Evolutionary conservation across 164 flowering plant species (phyloP).

Genomic region (grape (Vitis vinifera)): ASM3070453v1 NC_081810.1:16650501-16651000

Average conservation of each 20-base stretch:
- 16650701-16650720: conserved; percentile 76
- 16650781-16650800: conserved; percentile 61
- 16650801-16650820: conserved; percentile 70
- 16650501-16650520: no score
- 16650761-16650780: conserved; percentile 73
- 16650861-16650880: conserved; percentile 82
- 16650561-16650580: background rate
- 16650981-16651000: conserved; percentile 30
- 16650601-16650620: background rate
- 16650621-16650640: conserved; percentile 58
- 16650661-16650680: conserved; percentile 52
- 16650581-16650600: background rate
- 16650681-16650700: conserved; percentile 70
- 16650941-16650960: conserved; percentile 63
- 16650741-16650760: conserved; percentile 68
- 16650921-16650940: conserved; percentile 51
- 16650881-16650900: conserved; percentile 78
- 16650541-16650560: background rate
- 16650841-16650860: conserved; percentile 59
- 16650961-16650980: conserved; percentile 59
- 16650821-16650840: conserved; percentile 49
- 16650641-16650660: conserved; percentile 47
- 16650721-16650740: conserved; percentile 68
- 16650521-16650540: no score
- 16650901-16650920: conserved; percentile 67